Base-by-base conservation (phyloP, 345 rosid genomes). In the Eucalyptus sp. region DNA sequence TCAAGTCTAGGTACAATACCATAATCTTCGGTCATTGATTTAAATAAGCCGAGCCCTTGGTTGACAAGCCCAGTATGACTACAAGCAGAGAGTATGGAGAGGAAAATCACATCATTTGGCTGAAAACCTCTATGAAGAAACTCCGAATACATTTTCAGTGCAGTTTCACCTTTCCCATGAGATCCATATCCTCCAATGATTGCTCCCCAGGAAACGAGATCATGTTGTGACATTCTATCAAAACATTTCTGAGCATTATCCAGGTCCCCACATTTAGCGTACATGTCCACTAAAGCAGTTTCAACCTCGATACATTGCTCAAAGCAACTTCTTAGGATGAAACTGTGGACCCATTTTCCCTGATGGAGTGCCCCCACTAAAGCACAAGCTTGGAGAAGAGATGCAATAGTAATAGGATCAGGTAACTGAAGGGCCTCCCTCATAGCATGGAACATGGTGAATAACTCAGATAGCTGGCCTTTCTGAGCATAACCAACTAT, bases 211-310 rank as follows among this genome's bases (percentile, higher is more conserved):
- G 95, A 90, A 62, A 96, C 93, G 89, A 93, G 89, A 93, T 96
- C 98, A 76, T 93, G 91, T 66, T 86, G 86, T 43, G 87, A 84
- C 91, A 93, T 95, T 79, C 90, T 88, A 71, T 92, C 90, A 58
- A 97, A 96, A 91, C 98, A 94, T 89, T 93, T 96, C 85, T 86
- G 91, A 56, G 98, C 97, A 91, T 92, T 80, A 89, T 90, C 93
- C 90, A 96, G 89, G 90, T 91, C 89, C 58, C 99, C 97, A 86
- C 98, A 95, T 94, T 97, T 97, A 84, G 93, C 93, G 89, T 97
- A 97, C 95, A 95, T 94, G 93, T 95, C 97, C 90, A 95, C 92
- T 84, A 97, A 90, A 90, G 97, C 96, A 83, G 96, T 97, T 86
- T 91, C 92, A 87, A 94, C 93, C 87, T 91, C 86, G 50, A 91